Base-by-base conservation (phyloP, 768 basidiomycete genomes). In the Neoboletus subvelutipes region DNA sequence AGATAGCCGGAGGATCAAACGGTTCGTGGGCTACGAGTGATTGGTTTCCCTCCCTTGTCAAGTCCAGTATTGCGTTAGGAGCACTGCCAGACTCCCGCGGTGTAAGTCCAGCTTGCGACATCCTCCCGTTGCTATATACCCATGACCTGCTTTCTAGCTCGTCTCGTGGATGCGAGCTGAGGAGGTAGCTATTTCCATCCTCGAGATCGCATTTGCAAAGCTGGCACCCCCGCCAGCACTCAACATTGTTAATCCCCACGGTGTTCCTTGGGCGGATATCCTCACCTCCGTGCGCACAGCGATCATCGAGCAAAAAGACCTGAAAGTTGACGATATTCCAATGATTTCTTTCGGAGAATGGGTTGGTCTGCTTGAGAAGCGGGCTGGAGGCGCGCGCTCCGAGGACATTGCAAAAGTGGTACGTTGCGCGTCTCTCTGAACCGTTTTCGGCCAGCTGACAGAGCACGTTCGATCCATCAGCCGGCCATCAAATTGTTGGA, bases 121-220 rank as follows among this genome's bases (percentile, higher is more conserved):
- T 13, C 11, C 17, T n/a, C 15, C 36, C 6, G n/a, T 22, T 3
- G 20, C 1, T 15, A 24, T 22, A 18, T 15, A 17, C 15, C 17
- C 71, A 67, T 69, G 18, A 29, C 20, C n/a, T 5, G 2, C 18
- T 4, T 29, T 33, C 8, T 52, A 70, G 64, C 15, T 56, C 0
- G 67, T 73, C 1, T 71, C 73, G 5, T 79, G 78, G 78, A 37
- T 78, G 17, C 69, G 74, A 7, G 68, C 72, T 34, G 70, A 78
- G 37, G 67, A 70, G 13, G 75, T 75, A 0, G 64, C 74, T 0
- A 29, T 58, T 10, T 57, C 69, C n/a, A 58, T 76, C 17, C 50
- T 75, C 3, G 77, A 77, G 54, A 59, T 73, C 6, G 71, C 71
- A 3, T 66, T 74, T 34, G 48, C 60, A 7, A 31, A 55, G 63